These are phyloP conservation scores for Monosporascus sp. DNA, from an alignment of 2,329 filamentous ascomycete genomes.

Conservation along the genomic window DNA sequence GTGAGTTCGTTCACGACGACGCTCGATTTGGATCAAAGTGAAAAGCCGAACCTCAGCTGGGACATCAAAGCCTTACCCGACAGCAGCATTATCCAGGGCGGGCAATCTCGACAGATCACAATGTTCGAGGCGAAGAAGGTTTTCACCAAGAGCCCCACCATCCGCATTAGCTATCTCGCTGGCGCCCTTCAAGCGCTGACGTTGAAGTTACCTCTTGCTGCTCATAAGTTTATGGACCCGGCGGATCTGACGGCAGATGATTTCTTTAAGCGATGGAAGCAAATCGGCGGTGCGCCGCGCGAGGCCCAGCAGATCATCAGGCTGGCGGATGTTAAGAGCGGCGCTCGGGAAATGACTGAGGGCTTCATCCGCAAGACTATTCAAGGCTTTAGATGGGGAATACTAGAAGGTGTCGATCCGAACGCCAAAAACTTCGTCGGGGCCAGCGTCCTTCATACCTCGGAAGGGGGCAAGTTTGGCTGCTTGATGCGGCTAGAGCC, in stretches of 20 bases:
- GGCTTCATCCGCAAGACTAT: constrained; percentile 67
- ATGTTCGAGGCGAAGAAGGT: constrained; percentile 85
- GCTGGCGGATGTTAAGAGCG: constrained; percentile 47
- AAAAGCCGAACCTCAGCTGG: constrained; percentile 65
- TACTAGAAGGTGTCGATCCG: constrained; percentile 81
- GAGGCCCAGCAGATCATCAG: constrained; percentile 87
- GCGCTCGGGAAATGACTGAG: constrained; percentile 60
- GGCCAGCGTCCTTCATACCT: constrained; percentile 78
- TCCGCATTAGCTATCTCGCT: constrained; percentile 89
- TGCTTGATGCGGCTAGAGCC: constrained; percentile 91
- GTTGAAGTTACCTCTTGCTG: constrained; percentile 77
- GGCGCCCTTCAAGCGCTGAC: constrained; percentile 91
- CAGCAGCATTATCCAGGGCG: constrained; percentile 65
- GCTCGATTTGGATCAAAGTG: constrained; percentile 68
- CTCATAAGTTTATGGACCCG: constrained; percentile 96
- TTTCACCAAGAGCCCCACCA: constrained; percentile 81
- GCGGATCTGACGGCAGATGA: constrained; percentile 83
- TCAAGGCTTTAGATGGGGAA: constrained; percentile 82
- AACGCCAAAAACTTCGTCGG: constrained; percentile 93
- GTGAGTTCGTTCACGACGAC: constrained; percentile 94
- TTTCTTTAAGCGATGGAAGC: constrained; percentile 99
- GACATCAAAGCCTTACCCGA: constrained; percentile 88
- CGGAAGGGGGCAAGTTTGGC: constrained; percentile 82
- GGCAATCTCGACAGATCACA: constrained; percentile 86
- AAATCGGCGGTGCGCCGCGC: constrained; percentile 82